Percentiles rank a stretch among this genome's conserved stretches.
phyloP scores from a whole-genome alignment of 208 protist genomes.

The Sergeia podlipaevii region DNA sequence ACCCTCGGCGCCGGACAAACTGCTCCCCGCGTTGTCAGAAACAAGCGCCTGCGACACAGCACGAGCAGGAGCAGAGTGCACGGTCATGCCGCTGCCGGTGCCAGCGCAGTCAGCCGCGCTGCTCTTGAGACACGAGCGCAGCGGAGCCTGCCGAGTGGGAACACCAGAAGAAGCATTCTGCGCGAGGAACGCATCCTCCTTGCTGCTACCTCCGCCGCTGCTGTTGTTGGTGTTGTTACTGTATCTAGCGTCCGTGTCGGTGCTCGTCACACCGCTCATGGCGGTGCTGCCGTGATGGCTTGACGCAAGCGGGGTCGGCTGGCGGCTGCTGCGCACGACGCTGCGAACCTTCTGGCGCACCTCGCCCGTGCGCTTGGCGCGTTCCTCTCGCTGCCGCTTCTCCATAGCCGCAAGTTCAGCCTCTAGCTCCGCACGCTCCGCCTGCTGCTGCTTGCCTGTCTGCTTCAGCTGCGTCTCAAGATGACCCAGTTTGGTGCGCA shows the following conservation, averaged over 20 bases:
- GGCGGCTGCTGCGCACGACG: conserved; percentile 15
- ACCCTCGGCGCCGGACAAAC: background rate
- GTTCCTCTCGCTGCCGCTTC: conserved; percentile 33
- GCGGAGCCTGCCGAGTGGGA: conserved; percentile 22
- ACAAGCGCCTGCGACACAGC: conserved; percentile 48
- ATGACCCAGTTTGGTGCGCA: conserved; percentile 48
- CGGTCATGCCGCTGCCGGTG: conserved; percentile 1
- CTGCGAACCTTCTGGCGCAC: conserved; percentile 24
- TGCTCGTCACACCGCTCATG: background rate
- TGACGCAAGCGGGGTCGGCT: conserved; percentile 7
- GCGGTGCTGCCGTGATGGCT: conserved; percentile 2
- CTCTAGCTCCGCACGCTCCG: conserved; percentile 56
- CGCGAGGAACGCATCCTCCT: conserved; percentile 43
- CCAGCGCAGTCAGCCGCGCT: background rate
- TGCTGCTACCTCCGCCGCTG: conserved; percentile 6
- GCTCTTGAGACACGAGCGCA: conserved; percentile 55
- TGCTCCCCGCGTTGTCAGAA: conserved; percentile 8
- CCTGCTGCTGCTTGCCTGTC: conserved; percentile 33
- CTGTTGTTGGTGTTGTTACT: background rate
- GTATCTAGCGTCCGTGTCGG: background rate
- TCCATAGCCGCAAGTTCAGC: conserved; percentile 48
- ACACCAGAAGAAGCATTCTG: conserved; percentile 28
- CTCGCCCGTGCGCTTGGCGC: conserved; percentile 37
- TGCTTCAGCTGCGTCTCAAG: conserved; percentile 49
- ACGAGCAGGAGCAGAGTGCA: conserved; percentile 44